Base-by-base conservation (phyloP, 2,329 filamentous ascomycete species). In the Penicillium occitanis region DNA sequence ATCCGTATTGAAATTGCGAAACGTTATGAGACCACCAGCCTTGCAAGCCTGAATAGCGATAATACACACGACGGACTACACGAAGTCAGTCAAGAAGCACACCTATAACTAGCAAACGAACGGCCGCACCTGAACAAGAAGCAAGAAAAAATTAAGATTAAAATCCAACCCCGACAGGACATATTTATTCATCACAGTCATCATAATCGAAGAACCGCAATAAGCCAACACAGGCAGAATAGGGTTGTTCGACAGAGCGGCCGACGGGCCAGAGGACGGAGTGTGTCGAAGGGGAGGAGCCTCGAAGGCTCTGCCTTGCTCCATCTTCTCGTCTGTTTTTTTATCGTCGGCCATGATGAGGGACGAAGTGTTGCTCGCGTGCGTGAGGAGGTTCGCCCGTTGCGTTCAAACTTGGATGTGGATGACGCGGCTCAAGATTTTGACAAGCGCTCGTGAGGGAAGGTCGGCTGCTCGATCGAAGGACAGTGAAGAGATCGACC, bases 181-280 rank as follows among this genome's bases (percentile, higher is more conserved):
- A 79, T 96, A 99, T 85, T 99, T 99, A 83, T 99, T 99, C 79
- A 96, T 95, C n/a, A 97, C 91, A 7, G 95, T 99, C 95, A 99
- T 99, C 79, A 94, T 87, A 76, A 99, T 99, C n/a, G 93, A 97
- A 63, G 94, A 92, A 74, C 91, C 84, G 80, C 95, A 99, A 84
- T 99, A 99, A 59, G 91, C 88, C 70, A 96, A 76, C 73, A 99
- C 91, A 25, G 94, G 93, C 58, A 95, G 77, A 55, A 87, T 83
- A 17, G 93, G 91, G 79, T 88, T 95, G 80, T 93, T 92, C 73
- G 89, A 86, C 69, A 92, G 69, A 61, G 70, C 71, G 64, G 68
- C 68, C 80, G 65, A 35, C 17, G 61, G 37, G 17, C 48, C 33
- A 13, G 58, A 35, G 14, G 65, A 58, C 10, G 40, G 33, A 7